Base-by-base conservation (phyloP, 2,329 filamentous ascomycete genomes). In the Chaetothyriales sp. region DNA sequence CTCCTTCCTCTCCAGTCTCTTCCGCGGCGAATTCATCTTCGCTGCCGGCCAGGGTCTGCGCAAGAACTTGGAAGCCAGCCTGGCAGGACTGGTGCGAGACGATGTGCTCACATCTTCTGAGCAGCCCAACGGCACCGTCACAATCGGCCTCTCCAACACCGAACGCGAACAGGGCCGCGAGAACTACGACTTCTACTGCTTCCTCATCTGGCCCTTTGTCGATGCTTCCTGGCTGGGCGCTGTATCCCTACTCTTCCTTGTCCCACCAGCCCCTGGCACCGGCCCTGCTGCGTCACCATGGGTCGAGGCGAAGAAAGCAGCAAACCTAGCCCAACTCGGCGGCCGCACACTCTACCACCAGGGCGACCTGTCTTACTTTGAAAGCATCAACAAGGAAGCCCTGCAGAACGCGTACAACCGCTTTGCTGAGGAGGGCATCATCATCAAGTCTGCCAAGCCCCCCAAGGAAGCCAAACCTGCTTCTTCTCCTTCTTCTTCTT, bases 161-260 rank as follows among this genome's bases (percentile, higher is more conserved):
- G 92, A 98, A 66, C 77, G 89, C 18, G 73, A 76, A 26, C 80
- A 77, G 5, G 92, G 92, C 1, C 75, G 90, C 39, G 92, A 98
- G 66, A 96, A 95, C 61, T 98, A 85, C 62, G 92, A 98, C 64
- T 98, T 98, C 67, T 96, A 96, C 69, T 96, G 90, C 69, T 98
- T 96, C 73, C 70, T 98, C 18, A 87, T 98, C 56, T 98, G 92
- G 92, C 92, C 92, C 0, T 98, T 98, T 60, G 89, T 96, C 58
- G 92, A 98, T 67, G 84, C 89, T 0, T 83, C 79, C 49, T 98
- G 92, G 92, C 76, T 98, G 1, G 89, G 87, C 9, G 84, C 88
- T 0, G 83, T 96, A 0, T 87, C 85, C 0, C 73, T 96, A 0
- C 83, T 95, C 72, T 89, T 90, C 44, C 74, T 96, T 12, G 83